These are phyloP conservation scores for Ophiostoma australiae DNA, from an alignment of 2,329 filamentous ascomycete species.

Conservation along the genomic window DNA sequence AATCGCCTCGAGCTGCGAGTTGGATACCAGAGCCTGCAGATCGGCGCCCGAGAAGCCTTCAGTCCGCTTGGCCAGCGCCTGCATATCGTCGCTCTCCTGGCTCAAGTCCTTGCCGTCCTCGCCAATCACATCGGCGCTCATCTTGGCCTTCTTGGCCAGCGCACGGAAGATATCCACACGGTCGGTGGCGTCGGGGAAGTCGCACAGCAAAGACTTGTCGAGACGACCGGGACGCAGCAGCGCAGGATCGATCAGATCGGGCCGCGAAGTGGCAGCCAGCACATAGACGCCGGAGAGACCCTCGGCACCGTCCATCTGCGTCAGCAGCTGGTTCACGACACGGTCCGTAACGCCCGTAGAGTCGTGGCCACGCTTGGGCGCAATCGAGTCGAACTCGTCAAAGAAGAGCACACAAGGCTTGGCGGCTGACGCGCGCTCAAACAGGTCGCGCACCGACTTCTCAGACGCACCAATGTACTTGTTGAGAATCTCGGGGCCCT, in stretches of 20 bases:
- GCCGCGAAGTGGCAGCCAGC: slow-evolving; percentile 84
- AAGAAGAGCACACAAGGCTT: slow-evolving; percentile 95
- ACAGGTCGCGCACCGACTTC: slow-evolving; percentile 91
- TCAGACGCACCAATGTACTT: slow-evolving; percentile 98
- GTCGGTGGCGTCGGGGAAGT: slow-evolving; percentile 75
- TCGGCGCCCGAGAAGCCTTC: slow-evolving; percentile 93
- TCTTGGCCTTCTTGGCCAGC: slow-evolving; percentile 72
- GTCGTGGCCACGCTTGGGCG: slow-evolving; percentile 93
- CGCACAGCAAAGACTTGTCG: slow-evolving; percentile 89
- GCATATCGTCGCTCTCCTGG: slow-evolving; percentile 39
- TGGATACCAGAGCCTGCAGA: slow-evolving; percentile 89
- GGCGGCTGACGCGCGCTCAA: slow-evolving; percentile 85
- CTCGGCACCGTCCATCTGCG: slow-evolving; percentile 98
- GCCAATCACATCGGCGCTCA: slow-evolving; percentile 59
- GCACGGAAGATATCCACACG: slow-evolving; percentile 83
- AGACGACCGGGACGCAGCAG: slow-evolving; percentile 84
- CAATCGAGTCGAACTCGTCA: slow-evolving; percentile 97
- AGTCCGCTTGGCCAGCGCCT: slow-evolving; percentile 72
- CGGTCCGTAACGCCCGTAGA: slow-evolving; percentile 97
- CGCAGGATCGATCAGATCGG: slow-evolving; percentile 92
- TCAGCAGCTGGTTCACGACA: slow-evolving; percentile 95
- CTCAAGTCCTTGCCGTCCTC: slow-evolving; percentile 42
- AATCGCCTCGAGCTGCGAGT: slow-evolving; percentile 93
- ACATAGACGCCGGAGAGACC: slow-evolving; percentile 94
- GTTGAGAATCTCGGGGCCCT: slow-evolving; percentile 96